Conservation (phyloP, 1,284 basidiomycete genomes). For the Cryptococcus jaspeensis region DNA sequence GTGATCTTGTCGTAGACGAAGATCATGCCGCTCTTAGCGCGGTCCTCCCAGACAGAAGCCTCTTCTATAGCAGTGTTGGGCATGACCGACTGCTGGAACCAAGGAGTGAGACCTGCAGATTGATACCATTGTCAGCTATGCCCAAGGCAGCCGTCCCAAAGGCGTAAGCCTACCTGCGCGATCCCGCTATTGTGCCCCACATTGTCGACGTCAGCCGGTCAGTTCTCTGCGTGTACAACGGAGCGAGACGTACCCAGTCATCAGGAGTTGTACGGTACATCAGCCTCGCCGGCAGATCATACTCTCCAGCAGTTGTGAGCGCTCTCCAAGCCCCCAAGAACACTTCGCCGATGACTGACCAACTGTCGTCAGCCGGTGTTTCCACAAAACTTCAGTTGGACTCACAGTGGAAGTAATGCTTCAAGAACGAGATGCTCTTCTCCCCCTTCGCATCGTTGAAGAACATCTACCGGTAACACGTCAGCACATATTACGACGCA, state of each 20-base stretch:
- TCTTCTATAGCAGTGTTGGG: constrained; percentile 29
- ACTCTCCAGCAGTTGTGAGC: constrained; percentile 23
- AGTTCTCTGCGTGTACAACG: not conserved
- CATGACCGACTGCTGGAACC: constrained; percentile 32
- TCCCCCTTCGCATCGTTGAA: constrained; percentile 13
- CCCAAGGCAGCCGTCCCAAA: too few relatives aligned
- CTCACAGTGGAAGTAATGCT: too few relatives aligned
- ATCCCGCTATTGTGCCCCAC: constrained; percentile 16
- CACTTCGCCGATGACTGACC: constrained; percentile 27
- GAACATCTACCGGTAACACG: too few relatives aligned
- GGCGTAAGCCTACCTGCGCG: constrained; percentile 14
- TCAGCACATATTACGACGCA: too few relatives aligned
- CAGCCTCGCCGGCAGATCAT: constrained; percentile 25
- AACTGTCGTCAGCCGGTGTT: too few relatives aligned
- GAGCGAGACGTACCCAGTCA: constrained; percentile 27
- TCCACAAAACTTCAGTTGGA: too few relatives aligned
- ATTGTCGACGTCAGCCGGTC: not conserved
- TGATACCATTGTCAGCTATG: not conserved
- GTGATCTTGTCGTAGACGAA: constrained; percentile 28
- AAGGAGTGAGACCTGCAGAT: constrained; percentile 23
- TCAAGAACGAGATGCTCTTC: too few relatives aligned
- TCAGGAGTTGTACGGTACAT: too few relatives aligned
- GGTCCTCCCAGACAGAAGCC: constrained; percentile 18
- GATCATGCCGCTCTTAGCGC: constrained; percentile 14
- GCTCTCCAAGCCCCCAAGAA: constrained; percentile 36